A percentile compares a stretch with the other conserved stretches of the same genome.
phyloP scores from a whole-genome alignment of 257 asterid species.

The Lavandula angustifolia region DNA sequence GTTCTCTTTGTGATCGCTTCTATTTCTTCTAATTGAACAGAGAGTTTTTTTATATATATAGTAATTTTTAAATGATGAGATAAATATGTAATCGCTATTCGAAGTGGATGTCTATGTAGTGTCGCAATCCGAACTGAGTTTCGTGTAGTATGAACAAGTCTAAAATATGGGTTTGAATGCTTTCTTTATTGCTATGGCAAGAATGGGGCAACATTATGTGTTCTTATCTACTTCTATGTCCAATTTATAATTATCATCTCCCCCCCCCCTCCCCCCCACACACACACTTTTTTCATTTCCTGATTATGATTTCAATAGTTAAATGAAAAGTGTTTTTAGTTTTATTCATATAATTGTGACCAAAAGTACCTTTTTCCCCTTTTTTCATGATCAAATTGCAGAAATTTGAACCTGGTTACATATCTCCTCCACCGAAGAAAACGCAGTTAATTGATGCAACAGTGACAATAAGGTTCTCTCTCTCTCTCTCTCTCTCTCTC shows the following conservation, averaged over 20 bases:
- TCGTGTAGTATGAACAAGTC: constrained; percentile 36
- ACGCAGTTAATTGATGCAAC: constrained; percentile 43
- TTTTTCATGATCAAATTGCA: constrained; percentile 38
- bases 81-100: no score
- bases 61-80: no score
- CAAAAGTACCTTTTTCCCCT: constrained; percentile 9
- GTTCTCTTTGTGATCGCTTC: no score
- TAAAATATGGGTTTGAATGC: not conserved
- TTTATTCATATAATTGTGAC: constrained; percentile 5
- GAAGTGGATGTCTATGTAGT: no score
- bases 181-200: constrained; percentile 14
- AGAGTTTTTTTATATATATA: not conserved
- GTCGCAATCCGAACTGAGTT: constrained; percentile 33
- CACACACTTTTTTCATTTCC: constrained; percentile 12
- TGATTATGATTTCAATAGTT: not conserved
- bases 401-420: constrained; percentile 88
- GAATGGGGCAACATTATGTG: constrained; percentile 33
- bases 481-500: no score
- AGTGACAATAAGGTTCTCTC: constrained; percentile 63
- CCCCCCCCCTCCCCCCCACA: constrained; percentile 19
- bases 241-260: constrained; percentile 9
- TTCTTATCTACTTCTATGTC: constrained; percentile 35
- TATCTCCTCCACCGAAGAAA: constrained; percentile 60
- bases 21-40: not conserved
- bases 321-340: constrained; percentile 9